These are phyloP conservation scores for Fusarium illudens DNA, from an alignment of 2,329 filamentous ascomycete genomes.

Conservation along the genomic window DNA sequence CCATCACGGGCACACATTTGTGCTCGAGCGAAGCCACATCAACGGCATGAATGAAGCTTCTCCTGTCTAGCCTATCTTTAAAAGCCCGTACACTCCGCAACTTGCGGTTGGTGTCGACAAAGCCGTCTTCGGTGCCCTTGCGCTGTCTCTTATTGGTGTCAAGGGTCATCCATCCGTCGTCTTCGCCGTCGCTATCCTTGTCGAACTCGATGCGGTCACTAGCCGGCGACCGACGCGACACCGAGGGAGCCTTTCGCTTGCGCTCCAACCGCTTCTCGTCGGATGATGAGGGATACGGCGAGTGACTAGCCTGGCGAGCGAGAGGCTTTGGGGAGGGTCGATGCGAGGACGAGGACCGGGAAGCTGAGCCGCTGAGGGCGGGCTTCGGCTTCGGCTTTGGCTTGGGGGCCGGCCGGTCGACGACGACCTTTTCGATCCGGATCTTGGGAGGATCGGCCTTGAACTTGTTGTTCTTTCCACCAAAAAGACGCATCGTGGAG, in stretches of 20 bases:
- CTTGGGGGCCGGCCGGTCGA: constrained; percentile 50
- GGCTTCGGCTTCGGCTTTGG: constrained; percentile 50
- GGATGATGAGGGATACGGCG: constrained; percentile 53
- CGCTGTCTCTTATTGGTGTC: constrained; percentile 60
- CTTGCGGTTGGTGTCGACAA: constrained; percentile 57
- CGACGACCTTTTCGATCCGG: constrained; percentile 61
- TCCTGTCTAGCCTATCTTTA: constrained; percentile 51
- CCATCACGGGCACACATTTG: constrained; percentile 61
- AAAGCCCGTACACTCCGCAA: constrained; percentile 58
- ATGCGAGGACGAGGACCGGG: constrained; percentile 48
- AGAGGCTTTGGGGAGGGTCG: constrained; percentile 53
- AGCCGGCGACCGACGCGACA: constrained; percentile 53
- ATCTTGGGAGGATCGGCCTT: constrained; percentile 60
- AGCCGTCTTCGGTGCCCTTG: constrained; percentile 51
- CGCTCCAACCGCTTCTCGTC: constrained; percentile 51
- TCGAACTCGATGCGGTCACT: constrained; percentile 60
- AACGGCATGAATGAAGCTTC: constrained; percentile 65
- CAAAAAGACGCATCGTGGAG: constrained; percentile 51
- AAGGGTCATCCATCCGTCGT: constrained; percentile 61
- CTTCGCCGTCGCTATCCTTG: constrained; percentile 60
- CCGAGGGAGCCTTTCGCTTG: constrained; percentile 59
- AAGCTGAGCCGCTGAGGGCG: constrained; percentile 43
- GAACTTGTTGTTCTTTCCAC: constrained; percentile 57
- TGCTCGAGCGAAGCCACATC: constrained; percentile 62
- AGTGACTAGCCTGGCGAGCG: constrained; percentile 53